phyloP scores from a whole-genome alignment of 192 early-diverging fungal species.

The Chytriomyces hyalinus region DNA sequence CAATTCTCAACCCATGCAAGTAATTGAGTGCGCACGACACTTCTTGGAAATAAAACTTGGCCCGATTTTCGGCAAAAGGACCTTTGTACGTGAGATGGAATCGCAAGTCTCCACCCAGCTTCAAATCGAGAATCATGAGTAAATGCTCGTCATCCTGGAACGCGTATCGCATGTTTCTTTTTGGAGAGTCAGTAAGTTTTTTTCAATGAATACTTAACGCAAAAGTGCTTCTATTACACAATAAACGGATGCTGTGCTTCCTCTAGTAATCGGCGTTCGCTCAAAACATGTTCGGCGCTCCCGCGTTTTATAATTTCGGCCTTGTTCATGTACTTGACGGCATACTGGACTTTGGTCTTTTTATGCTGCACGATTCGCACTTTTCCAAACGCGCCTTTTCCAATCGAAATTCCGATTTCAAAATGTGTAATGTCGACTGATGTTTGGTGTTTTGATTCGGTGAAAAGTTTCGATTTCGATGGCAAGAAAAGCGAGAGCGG shows the following conservation, averaged over 20 bases:
- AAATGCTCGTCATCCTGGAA: conserved; percentile 95
- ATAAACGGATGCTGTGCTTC: conserved; percentile 82
- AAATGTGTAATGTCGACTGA: conserved; percentile 88
- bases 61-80: conserved; percentile 73
- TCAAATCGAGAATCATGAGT: conserved; percentile 95
- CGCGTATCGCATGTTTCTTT: conserved; percentile 93
- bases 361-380: conserved; percentile 43
- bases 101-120: conserved; percentile 93
- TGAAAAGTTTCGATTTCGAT: neutral
- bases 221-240: conserved; percentile 44
- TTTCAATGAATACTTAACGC: neutral
- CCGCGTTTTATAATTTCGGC: neutral
- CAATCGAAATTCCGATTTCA: conserved; percentile 85
- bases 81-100: conserved; percentile 81
- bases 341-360: conserved; percentile 10
- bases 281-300: conserved; percentile 69
- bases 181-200: too few species aligned
- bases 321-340: conserved; percentile 2
- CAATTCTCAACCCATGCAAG: conserved; percentile 79
- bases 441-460: neutral
- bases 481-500: neutral
- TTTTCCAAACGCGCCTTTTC: conserved; percentile 96
- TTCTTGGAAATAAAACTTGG: conserved; percentile 89
- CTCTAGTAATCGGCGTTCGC: conserved; percentile 86
- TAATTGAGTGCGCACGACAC: conserved; percentile 79